phyloP scores from a whole-genome alignment of 305 asterid species.

The Fraxinus baroniana region DNA sequence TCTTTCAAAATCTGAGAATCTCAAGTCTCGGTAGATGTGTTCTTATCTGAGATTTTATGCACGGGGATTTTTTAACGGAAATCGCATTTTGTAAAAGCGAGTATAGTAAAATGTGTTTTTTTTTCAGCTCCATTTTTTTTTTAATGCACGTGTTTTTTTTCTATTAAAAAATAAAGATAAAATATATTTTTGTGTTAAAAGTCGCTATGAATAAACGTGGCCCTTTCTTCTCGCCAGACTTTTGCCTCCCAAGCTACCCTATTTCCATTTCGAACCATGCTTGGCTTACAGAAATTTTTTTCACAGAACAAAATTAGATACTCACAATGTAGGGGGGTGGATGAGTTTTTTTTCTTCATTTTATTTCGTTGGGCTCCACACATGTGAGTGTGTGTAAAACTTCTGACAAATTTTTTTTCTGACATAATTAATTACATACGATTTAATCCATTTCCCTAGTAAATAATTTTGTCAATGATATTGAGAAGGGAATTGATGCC shows the following conservation, averaged over 20 bases:
- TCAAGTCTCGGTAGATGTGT: not conserved
- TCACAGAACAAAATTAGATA: no score
- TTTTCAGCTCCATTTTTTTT: not conserved
- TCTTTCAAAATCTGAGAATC: not conserved
- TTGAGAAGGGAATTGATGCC: not conserved
- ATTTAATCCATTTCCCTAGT: no score
- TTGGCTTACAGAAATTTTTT: no score
- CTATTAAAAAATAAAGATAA: not conserved
- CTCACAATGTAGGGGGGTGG: no score
- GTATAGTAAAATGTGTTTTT: not conserved
- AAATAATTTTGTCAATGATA: not conserved
- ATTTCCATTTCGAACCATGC: no score
- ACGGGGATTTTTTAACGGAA: not conserved
- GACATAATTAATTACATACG: no score
- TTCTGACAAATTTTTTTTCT: no score
- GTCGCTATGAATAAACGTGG: not conserved
- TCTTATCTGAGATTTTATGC: not conserved
- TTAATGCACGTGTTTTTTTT: no score
- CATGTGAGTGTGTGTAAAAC: no score
- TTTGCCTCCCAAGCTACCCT: no score
- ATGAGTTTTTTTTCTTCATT: no score
- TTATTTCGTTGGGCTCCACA: no score
- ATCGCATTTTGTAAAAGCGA: not conserved
- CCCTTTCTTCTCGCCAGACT: not conserved
- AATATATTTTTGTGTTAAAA: not conserved